phyloP scores from a whole-genome alignment of 2,329 filamentous ascomycete genomes.

The Diplodia intermedia region DNA sequence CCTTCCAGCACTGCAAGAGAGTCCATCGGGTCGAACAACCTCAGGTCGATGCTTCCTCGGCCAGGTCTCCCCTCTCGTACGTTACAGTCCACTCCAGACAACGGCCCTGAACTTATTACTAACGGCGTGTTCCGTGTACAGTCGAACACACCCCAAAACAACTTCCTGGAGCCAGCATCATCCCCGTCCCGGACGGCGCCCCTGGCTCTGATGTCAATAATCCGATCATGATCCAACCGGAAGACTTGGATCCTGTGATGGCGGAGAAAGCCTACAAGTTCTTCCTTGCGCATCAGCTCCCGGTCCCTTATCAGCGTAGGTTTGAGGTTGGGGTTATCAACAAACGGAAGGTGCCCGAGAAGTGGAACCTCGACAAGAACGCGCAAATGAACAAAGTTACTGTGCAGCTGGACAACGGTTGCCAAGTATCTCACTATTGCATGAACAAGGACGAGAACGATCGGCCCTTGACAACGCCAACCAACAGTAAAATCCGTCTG shows the following conservation, averaged over 20 bases:
- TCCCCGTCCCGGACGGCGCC: background rate
- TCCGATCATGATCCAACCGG: background rate
- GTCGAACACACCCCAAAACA: too few relatives aligned
- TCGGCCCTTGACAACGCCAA: background rate
- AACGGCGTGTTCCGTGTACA: too few relatives aligned
- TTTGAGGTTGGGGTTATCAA: background rate
- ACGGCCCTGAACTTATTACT: too few relatives aligned
- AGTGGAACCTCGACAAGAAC: background rate
- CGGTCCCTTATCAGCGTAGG: background rate
- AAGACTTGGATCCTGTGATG: background rate
- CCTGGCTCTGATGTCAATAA: background rate
- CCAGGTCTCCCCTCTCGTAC: too few relatives aligned
- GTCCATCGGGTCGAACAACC: too few relatives aligned
- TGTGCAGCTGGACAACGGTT: background rate
- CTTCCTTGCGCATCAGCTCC: background rate
- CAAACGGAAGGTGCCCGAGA: background rate
- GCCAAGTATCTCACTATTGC: too few relatives aligned
- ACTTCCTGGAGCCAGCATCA: background rate
- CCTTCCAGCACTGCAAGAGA: too few relatives aligned
- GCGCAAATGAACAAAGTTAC: background rate
- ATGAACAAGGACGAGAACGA: too few relatives aligned
- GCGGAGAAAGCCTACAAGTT: background rate
- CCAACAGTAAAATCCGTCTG: background rate
- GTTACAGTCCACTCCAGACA: too few relatives aligned
- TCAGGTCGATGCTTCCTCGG: too few relatives aligned